Conservation (phyloP, 257 asterid species). For the Rubia yunnanensis region DNA sequence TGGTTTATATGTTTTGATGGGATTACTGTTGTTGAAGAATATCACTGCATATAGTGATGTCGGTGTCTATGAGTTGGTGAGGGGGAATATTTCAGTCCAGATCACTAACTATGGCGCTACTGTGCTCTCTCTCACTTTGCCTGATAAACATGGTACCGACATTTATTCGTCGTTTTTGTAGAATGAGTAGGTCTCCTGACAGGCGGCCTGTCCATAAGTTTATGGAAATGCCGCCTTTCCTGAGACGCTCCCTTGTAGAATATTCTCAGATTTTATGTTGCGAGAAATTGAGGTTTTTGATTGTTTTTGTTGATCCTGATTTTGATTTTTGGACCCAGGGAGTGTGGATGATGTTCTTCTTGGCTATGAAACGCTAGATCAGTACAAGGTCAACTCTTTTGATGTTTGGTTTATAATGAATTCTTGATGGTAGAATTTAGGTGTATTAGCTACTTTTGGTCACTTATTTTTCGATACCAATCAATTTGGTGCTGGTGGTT, state of each 20-base stretch:
- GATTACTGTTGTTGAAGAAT: conserved; percentile 4
- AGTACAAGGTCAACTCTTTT: conserved; percentile 34
- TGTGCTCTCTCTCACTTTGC: conserved; percentile 43
- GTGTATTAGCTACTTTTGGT: too few relatives aligned
- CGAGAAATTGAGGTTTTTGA: not conserved
- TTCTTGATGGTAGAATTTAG: too few relatives aligned
- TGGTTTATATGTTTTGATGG: conserved; percentile 16
- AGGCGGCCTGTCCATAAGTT: too few relatives aligned
- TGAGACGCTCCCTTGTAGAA: too few relatives aligned
- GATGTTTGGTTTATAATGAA: too few relatives aligned
- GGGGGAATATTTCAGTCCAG: conserved; percentile 38
- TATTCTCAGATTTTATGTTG: not conserved
- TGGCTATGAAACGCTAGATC: conserved; percentile 50
- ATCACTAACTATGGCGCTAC: conserved; percentile 76
- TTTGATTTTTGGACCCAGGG: conserved; percentile 30
- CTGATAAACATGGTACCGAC: conserved; percentile 48
- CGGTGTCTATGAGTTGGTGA: conserved; percentile 39
- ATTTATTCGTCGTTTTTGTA: not conserved
- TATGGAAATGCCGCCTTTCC: too few relatives aligned
- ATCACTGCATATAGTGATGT: conserved; percentile 20
- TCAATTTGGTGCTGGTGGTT: too few relatives aligned
- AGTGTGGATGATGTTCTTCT: conserved; percentile 71
- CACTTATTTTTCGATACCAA: too few relatives aligned
- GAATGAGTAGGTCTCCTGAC: too few relatives aligned
- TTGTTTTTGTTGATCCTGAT: not conserved